phyloP scores from a whole-genome alignment of 345 rosid species.

The Kernera saxatilis region DNA sequence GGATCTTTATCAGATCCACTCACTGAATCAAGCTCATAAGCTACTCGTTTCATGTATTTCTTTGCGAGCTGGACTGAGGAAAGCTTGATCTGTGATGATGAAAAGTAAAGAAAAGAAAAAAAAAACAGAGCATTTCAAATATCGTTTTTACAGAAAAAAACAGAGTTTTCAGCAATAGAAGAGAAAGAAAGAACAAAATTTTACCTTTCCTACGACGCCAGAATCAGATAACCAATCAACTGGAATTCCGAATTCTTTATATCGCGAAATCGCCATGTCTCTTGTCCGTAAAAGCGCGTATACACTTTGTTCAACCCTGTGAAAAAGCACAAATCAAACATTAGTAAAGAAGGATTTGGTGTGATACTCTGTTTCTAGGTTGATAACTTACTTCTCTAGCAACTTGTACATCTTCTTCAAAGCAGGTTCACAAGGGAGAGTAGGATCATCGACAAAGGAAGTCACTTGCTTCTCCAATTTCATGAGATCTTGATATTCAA shows the following conservation, averaged over 20 bases:
- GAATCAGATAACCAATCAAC: slow-evolving; percentile 78
- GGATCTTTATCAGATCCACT: slow-evolving; percentile 85
- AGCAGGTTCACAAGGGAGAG: slow-evolving; percentile 76
- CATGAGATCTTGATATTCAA: slow-evolving; percentile 92
- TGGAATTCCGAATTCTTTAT: slow-evolving; percentile 86
- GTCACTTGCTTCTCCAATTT: slow-evolving; percentile 80
- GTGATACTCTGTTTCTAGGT: background rate
- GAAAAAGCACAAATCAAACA: background rate
- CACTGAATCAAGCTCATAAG: slow-evolving; percentile 74
- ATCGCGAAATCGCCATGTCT: slow-evolving; percentile 88
- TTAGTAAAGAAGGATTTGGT: background rate
- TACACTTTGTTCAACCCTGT: slow-evolving; percentile 87
- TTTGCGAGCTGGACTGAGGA: slow-evolving; percentile 90
- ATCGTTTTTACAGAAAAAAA: background rate
- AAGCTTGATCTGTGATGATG: slow-evolving; percentile 72
- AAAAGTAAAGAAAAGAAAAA: background rate
- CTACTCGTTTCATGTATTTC: slow-evolving; percentile 94
- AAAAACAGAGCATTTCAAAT: slow-evolving; percentile 4
- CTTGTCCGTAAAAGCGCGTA: slow-evolving; percentile 88
- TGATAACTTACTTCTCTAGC: slow-evolving; percentile 78
- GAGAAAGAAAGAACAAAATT: background rate
- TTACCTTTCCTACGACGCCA: slow-evolving; percentile 95
- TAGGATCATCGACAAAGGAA: slow-evolving; percentile 79
- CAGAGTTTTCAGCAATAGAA: background rate
- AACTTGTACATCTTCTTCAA: slow-evolving; percentile 90